Evolutionary conservation across 2,329 filamentous ascomycete genomes (phyloP).

Genomic region (Neospermospora avenae): DNA sequence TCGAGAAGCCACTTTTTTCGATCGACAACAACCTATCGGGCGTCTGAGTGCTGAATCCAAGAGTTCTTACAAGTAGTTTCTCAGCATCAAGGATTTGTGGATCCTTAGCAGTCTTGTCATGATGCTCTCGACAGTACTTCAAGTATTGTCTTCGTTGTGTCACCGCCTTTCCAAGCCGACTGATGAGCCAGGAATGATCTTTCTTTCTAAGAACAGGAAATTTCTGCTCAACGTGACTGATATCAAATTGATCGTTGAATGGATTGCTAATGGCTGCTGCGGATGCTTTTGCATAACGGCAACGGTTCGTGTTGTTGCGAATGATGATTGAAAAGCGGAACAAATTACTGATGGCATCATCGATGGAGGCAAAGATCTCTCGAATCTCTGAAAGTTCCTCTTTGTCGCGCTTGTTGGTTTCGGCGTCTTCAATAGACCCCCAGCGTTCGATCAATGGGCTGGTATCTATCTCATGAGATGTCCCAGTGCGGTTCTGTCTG

Average conservation of each 20-base stretch:
- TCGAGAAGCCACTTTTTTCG: constrained; percentile 5
- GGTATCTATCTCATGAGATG: neutral
- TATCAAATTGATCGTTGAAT: constrained; percentile 14
- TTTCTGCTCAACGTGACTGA: constrained; percentile 14
- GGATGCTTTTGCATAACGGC: constrained; percentile 16
- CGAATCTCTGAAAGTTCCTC: constrained; percentile 15
- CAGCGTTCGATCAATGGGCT: neutral
- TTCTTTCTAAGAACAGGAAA: constrained; percentile 6
- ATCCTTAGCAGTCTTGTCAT: constrained; percentile 11
- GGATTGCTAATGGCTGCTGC: neutral
- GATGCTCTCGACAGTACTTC: constrained; percentile 30
- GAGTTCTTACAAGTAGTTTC: neutral
- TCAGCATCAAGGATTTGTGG: neutral
- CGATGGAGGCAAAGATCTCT: constrained; percentile 17
- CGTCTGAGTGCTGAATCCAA: neutral
- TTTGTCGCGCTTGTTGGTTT: neutral
- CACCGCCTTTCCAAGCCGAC: constrained; percentile 29
- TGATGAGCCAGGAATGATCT: constrained; percentile 14
- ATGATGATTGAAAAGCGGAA: constrained; percentile 20
- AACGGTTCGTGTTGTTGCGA: constrained; percentile 12
- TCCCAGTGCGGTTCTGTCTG: constrained; percentile 10
- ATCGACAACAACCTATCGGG: neutral
- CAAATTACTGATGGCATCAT: constrained; percentile 12
- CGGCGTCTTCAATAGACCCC: neutral
- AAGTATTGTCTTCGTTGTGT: constrained; percentile 31